Evolutionary conservation across 2,329 filamentous ascomycete species (phyloP), one percentile per base, ranked within the genome.

Genomic region (Fragosphaeria purpurea): DNA sequence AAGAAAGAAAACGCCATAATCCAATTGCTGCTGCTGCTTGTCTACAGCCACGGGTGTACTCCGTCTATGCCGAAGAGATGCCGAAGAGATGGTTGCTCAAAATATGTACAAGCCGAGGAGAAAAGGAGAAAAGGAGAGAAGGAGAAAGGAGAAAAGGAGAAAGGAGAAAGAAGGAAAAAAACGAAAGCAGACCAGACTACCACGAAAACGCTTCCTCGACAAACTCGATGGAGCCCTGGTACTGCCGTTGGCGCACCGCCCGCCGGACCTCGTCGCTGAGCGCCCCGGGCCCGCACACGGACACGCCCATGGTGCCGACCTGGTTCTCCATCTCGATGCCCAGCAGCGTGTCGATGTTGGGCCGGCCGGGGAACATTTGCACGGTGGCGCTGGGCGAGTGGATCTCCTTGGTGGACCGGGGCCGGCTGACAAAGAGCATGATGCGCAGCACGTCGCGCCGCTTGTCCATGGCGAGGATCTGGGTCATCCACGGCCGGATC

Each of bases 401-500:
- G 49, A 89, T 88, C 66, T 89, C 85, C 71, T 88, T 88, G 44
- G 82, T 88, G 45, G 81, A 85, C 41, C 83, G 74, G 6, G 84
- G 85, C 51, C 85, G 73, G 57, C 82, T 87, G 58, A 90, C 83
- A 64, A 89, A 90, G 49, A 90, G 77, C 70, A 88, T 79, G 64
- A 90, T 86, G 57, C 83, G 81, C 49, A 90, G 73, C 48, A 85
- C 76, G 53, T 89, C 85, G 51, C 86, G 77, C 46, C 85, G 79
- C 63, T 76, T 79, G 51, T 86, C 83, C 81, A 89, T 85, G 52
- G 79, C 77, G 40, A 89, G 72, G 55, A 89, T 88, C 61, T 83
- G 76, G 4, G 85, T 88, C 86, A 90, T 89, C 84, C 85, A 89
- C 7, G 84, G 83, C 44, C 85, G 76, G 62, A 89, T 88, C 85